A percentile compares a stretch with the other conserved stretches of the same genome.
Evolutionary conservation across 1,284 basidiomycete genomes (phyloP).

Genomic region (Cutaneotrichosporon spelunceum): DNA sequence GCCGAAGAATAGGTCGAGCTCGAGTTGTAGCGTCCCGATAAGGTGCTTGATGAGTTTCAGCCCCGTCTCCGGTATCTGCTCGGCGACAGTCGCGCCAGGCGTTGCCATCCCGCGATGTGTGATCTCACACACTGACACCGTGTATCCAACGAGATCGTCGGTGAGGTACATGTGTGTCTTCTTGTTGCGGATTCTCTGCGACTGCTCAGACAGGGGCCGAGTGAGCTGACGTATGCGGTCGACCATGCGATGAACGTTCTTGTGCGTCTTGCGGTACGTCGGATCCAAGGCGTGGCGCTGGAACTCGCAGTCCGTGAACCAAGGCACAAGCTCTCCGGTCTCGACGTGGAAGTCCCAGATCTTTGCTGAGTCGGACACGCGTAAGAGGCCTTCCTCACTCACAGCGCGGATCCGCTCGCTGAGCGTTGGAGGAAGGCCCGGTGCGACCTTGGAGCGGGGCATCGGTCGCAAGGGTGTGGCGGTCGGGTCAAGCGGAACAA

Average conservation of each 20-base stretch:
- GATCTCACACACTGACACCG: constrained; percentile 75
- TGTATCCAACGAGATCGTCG: constrained; percentile 85
- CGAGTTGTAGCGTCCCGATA: constrained; percentile 60
- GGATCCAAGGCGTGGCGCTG: constrained; percentile 30
- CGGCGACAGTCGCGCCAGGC: constrained; percentile 57
- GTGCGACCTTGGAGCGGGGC: constrained; percentile 24
- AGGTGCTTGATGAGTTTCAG: constrained; percentile 72
- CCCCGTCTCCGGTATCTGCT: constrained; percentile 73
- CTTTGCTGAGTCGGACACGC: constrained; percentile 43
- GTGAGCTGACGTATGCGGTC: constrained; percentile 42
- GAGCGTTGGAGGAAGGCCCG: constrained; percentile 28
- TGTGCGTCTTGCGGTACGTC: constrained; percentile 28
- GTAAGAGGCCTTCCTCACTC: constrained; percentile 44
- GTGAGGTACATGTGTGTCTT: constrained; percentile 68
- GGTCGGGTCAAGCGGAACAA: constrained; percentile 68
- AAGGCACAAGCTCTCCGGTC: constrained; percentile 49
- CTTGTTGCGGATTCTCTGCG: constrained; percentile 43
- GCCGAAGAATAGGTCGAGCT: constrained; percentile 49
- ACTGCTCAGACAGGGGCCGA: constrained; percentile 47
- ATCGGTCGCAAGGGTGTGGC: constrained; percentile 24
- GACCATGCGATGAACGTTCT: constrained; percentile 41
- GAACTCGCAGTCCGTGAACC: constrained; percentile 47
- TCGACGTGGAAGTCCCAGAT: constrained; percentile 51
- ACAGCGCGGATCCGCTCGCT: constrained; percentile 46
- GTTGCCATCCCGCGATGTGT: constrained; percentile 65